phyloP scores from a whole-genome alignment of 225 moss, liverwort and hornwort species.

The Sphagnum contortum region DNA sequence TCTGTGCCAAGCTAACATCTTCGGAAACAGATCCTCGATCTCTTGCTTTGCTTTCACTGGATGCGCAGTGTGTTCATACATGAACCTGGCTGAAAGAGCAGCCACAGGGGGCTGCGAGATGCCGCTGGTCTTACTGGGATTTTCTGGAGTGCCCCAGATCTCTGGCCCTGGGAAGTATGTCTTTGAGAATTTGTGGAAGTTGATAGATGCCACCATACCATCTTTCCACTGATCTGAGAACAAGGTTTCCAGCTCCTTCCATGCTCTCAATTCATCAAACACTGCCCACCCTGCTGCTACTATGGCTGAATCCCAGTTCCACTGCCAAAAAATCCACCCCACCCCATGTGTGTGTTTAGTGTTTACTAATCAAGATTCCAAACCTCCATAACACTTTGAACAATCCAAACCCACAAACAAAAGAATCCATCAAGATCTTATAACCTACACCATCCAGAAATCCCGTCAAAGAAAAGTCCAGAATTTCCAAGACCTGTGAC shows the following conservation, averaged over 20 bases:
- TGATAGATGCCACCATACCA: slow-evolving; percentile 38
- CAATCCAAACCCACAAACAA: no score
- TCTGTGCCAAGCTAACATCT: slow-evolving; percentile 32
- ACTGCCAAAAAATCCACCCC: slow-evolving; percentile 4
- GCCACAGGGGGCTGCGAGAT: slow-evolving; percentile 38
- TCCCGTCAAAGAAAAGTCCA: no score
- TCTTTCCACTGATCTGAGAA: slow-evolving; percentile 34
- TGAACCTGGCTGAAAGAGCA: slow-evolving; percentile 28
- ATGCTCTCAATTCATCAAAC: slow-evolving; percentile 31
- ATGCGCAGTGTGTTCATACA: slow-evolving; percentile 24
- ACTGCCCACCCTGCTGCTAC: slow-evolving; percentile 43
- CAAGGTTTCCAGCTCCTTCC: slow-evolving; percentile 33
- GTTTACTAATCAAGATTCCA: no score
- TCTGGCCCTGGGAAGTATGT: slow-evolving; percentile 42
- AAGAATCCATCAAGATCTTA: no score
- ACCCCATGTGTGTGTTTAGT: no score
- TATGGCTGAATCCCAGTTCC: slow-evolving; percentile 47
- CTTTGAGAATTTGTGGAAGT: slow-evolving; percentile 32
- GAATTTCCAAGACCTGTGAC: no score
- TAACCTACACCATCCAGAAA: no score
- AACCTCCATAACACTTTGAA: no score
- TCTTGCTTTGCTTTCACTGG: slow-evolving; percentile 13
- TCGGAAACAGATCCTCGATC: slow-evolving; percentile 23
- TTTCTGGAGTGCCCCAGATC: slow-evolving; percentile 29
- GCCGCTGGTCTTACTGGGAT: slow-evolving; percentile 28